A percentile compares a stretch with the other conserved stretches of the same genome.
These are phyloP conservation scores for Cubamyces lactineus DNA, from an alignment of 768 basidiomycete genomes.

Conservation along the genomic window DNA sequence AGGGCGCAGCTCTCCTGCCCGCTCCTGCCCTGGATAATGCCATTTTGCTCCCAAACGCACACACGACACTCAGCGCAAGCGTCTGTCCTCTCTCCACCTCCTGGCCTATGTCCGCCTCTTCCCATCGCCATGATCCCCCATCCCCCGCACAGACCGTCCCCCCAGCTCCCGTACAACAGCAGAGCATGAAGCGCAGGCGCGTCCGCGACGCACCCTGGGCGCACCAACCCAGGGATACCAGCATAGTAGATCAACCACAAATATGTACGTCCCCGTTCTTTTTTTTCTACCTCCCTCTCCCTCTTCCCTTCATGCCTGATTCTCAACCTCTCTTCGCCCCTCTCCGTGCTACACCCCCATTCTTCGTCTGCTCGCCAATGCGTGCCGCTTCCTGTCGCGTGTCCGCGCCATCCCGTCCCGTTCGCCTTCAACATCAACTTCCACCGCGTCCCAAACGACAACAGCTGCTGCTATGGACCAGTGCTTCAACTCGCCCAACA, in stretches of 20 bases:
- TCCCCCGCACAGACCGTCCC: constrained; percentile 18
- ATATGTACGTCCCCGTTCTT: constrained; percentile 22
- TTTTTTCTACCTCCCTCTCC: neutral
- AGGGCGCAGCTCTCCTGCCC: constrained; percentile 21
- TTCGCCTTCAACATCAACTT: neutral
- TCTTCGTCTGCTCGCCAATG: neutral
- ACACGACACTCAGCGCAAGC: constrained; percentile 26
- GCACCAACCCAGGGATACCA: constrained; percentile 18
- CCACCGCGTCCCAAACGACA: constrained; percentile 9
- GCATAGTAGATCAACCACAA: constrained; percentile 26
- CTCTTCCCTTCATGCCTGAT: neutral
- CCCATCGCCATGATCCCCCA: constrained; percentile 12
- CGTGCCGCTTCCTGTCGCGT: neutral
- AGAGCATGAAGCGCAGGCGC: constrained; percentile 20
- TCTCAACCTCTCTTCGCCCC: neutral
- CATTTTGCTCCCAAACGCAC: constrained; percentile 30
- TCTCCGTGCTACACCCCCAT: neutral
- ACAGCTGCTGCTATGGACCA: constrained; percentile 44
- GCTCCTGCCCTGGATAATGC: constrained; percentile 37
- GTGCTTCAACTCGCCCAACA: constrained; percentile 67
- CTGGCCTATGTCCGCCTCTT: constrained; percentile 28
- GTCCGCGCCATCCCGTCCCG: neutral
- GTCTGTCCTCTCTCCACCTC: constrained; percentile 31
- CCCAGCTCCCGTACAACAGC: constrained; percentile 3
- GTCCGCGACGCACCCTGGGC: constrained; percentile 25